Base-by-base conservation (phyloP, 768 basidiomycete genomes). In the Hericium erinaceus region DNA sequence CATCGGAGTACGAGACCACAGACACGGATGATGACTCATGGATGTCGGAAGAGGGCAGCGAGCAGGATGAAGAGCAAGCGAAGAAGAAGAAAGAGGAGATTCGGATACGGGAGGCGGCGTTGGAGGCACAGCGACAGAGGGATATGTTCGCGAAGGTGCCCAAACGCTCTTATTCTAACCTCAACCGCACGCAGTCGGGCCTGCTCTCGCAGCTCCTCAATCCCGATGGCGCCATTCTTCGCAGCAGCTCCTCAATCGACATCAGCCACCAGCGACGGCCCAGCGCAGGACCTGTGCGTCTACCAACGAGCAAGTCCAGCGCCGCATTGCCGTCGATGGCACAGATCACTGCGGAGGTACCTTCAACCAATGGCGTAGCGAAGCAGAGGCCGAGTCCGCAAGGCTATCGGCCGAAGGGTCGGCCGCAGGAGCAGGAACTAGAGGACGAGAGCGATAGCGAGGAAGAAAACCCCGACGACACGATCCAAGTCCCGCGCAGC, bases 91-190 rank as follows among this genome's bases (percentile, higher is more conserved):
- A 58, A 60, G 63, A 56, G 58, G 62, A 64, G 10, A 58, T 58
- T 3, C 69, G 70, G 13, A 62, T 79, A 16, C 74, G 69, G 6
- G 77, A 81, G 54, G 87, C 86, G 5, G 84, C 81, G 0, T 64
- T 80, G 58, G 85, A 88, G 66, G 82, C 75, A 1, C 79, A 81
- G 64, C 78, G 81, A 16, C 80, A 85, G 62, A 78, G 80, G 28
- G 86, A 92, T 13, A 74, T 92, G 75, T 86, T 88, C 64, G 77
- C 79, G 60, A 90, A 91, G 70, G 75, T 84, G 13, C 87, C 87
- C 1, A 77, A 80, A 54, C 71, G 78, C 28, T 85, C 82, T 37
- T 87, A 86, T 66, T 78, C 80, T 54, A 82, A 82, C 59, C 69
- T 78, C 67, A 82, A 68, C 65, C 82, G 70, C 55, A 73, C 77